Evolutionary conservation across 805 yeast genomes (phyloP), one percentile per base, ranked within the genome.

Genomic region (Metschnikowia sp.): DNA sequence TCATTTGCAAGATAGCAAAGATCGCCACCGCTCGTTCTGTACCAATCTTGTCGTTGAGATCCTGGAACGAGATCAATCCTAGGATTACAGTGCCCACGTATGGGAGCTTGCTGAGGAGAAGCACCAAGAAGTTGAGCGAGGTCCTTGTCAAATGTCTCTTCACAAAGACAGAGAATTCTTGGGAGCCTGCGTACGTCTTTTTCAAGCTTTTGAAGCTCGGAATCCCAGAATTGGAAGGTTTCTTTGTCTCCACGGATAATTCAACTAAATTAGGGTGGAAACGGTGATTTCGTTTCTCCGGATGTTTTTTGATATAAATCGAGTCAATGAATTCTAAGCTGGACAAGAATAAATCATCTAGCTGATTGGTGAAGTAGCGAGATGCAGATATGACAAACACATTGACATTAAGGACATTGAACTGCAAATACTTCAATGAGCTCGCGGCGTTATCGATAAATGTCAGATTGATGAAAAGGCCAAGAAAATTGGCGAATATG

Each of bases 31-130:
- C 75, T 8, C 78, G 64, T 3, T 72, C 54, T 0, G 78, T 62
- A 1, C 86, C 85, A 15, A 78, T 64, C 19, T 70, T 69, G 37
- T 63, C 65, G 52, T 74, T 63, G 47, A 80, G 70, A 6, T 67
- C 66, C 47, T 67, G 69, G 54, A 78, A 77, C 4, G 81, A 67
- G 10, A 69, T 57, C 0, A 69, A 46, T 1, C 81, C 76, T 12
- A 78, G 56, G 4, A 75, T 63, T 15, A 75, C 48, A 3, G 64
- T 46, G 2, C 81, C 82, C 12, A 76, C 47, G 22, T 62, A 59
- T 1, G 84, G 81, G 7, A 73, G 46, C 45, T 59, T 58, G 8
- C 75, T 62, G n/a, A 71, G 47, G 3, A 61, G 28, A 45, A 65
- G 72, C 11, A 75, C 49, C 9, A 58, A 52, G 13, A 70, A 44